These are phyloP conservation scores for Apiotrichum gracile DNA, from an alignment of 1,284 basidiomycete genomes.

Conservation along the genomic window DNA sequence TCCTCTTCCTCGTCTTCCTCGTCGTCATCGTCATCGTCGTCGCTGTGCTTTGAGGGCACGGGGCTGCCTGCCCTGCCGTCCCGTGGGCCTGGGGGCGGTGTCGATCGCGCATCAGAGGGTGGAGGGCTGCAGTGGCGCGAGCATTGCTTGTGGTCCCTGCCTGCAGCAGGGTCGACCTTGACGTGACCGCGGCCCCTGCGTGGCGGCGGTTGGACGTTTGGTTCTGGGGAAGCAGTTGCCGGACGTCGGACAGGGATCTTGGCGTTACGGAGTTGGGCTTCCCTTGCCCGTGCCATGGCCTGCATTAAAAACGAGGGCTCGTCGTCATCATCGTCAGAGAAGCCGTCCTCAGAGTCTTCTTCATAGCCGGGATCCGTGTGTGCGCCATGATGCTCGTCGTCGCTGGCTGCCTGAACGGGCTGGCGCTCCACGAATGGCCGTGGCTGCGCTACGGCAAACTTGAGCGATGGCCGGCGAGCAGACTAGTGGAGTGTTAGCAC, in stretches of 20 bases:
- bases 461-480: conserved; percentile 14
- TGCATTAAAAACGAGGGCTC: conserved; percentile 4
- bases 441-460: conserved; percentile 25
- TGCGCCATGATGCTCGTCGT: not conserved
- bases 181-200: conserved; percentile 35
- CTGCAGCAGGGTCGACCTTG: conserved; percentile 22
- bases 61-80: conserved; percentile 35
- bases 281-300: conserved; percentile 3
- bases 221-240: too few relatives aligned
- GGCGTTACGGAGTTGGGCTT: not conserved
- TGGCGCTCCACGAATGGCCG: conserved; percentile 1
- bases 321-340: conserved; percentile 26
- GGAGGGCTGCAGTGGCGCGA: conserved; percentile 36
- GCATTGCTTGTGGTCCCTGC: conserved; percentile 18
- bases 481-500: not conserved
- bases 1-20: conserved; percentile 56
- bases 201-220: conserved; percentile 23
- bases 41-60: conserved; percentile 51
- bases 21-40: conserved; percentile 39
- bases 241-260: not conserved
- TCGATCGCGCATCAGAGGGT: conserved; percentile 20
- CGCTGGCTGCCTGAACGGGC: not conserved
- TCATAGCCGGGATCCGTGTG: conserved; percentile 26
- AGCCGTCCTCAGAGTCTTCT: conserved; percentile 36
- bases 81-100: conserved; percentile 30